These are phyloP conservation scores for Geotrichum bryndzae DNA, from an alignment of 1,139 yeast genomes.

Conservation along the genomic window DNA sequence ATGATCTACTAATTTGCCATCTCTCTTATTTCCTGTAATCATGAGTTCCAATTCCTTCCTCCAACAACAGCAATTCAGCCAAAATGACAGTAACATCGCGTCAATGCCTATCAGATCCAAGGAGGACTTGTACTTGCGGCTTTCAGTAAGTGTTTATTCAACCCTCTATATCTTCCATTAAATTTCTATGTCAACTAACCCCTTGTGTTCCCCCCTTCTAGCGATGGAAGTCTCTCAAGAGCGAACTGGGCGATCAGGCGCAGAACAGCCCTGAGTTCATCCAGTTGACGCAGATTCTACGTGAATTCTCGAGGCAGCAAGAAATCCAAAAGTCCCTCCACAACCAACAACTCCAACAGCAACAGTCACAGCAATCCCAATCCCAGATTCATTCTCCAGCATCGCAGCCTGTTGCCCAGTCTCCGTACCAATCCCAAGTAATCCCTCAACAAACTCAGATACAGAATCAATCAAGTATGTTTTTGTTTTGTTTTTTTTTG, in stretches of 20 bases:
- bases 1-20: background rate
- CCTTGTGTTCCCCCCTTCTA: slow-evolving; percentile 31
- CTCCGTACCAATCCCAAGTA: background rate
- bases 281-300: slow-evolving; percentile 30
- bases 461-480: slow-evolving; percentile 4
- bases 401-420: background rate
- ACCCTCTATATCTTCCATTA: background rate
- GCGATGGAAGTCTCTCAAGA: slow-evolving; percentile 34
- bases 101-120: slow-evolving; percentile 11
- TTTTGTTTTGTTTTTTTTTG: background rate
- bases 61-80: slow-evolving; percentile 8
- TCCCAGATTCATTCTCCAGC: background rate
- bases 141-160: background rate
- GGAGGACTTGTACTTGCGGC: slow-evolving; percentile 10
- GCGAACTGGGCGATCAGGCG: slow-evolving; percentile 33
- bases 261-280: slow-evolving; percentile 37
- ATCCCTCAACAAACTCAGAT: background rate
- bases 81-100: background rate
- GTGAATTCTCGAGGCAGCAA: slow-evolving; percentile 32
- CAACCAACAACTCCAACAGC: slow-evolving; percentile 47
- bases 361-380: slow-evolving; percentile 18
- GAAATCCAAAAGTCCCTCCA: slow-evolving; percentile 34
- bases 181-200: background rate
- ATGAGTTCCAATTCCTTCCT: slow-evolving; percentile 7
- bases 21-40: background rate